Percentiles rank a stretch among this genome's conserved stretches.
Conservation (phyloP, 306 rosid genomes). For the Lathyrus sativus region DNA sequence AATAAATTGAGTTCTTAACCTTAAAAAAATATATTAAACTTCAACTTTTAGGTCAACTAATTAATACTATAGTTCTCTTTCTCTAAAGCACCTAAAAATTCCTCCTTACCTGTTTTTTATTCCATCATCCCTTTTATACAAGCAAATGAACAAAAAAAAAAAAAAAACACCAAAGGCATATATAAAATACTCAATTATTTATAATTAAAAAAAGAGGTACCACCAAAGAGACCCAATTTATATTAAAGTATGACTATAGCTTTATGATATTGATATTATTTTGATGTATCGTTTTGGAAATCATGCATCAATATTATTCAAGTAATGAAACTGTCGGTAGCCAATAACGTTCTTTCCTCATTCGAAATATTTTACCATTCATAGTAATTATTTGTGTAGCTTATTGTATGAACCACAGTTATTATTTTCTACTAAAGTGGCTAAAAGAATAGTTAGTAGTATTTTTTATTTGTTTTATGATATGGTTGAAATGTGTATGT, state of each 20-base stretch:
- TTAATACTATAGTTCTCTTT: background rate
- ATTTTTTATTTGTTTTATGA: background rate
- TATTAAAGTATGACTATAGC: slow-evolving; percentile 13
- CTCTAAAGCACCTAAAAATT: background rate
- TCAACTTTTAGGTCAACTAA: background rate
- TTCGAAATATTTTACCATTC: background rate
- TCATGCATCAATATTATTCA: slow-evolving; percentile 17
- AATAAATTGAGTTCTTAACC: background rate
- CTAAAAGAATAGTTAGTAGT: background rate
- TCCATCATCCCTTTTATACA: too few relatives aligned
- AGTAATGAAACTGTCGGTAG: slow-evolving; percentile 44
- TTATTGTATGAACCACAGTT: background rate
- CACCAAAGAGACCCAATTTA: slow-evolving; percentile 19
- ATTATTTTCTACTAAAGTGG: background rate
- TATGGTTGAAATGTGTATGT: background rate
- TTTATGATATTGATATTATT: slow-evolving; percentile 37
- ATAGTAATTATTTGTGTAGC: background rate
- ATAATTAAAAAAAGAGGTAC: background rate
- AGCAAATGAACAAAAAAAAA: slow-evolving; percentile 8
- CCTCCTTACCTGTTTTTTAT: too few relatives aligned
- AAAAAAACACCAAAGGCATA: background rate
- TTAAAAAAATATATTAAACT: background rate
- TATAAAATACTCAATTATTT: slow-evolving; percentile 22
- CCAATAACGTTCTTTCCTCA: slow-evolving; percentile 5
- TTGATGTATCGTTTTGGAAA: slow-evolving; percentile 31